These are phyloP conservation scores for Rhodomyrtus tomentosa DNA, from an alignment of 345 rosid genomes.

Conservation along the genomic window DNA sequence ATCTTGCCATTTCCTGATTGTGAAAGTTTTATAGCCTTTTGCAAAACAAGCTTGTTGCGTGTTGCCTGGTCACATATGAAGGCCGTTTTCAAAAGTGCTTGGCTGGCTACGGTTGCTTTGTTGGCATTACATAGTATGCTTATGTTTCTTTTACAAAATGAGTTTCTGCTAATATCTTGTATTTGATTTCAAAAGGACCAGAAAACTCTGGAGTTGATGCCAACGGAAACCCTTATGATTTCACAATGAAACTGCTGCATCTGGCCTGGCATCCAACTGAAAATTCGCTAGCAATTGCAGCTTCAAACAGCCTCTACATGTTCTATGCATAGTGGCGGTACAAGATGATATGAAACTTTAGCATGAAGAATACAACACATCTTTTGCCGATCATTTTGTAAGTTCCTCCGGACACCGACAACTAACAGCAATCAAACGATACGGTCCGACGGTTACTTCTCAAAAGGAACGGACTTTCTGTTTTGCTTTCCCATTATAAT, in stretches of 20 bases:
- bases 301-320: conserved; percentile 58
- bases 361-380: neutral
- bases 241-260: conserved; percentile 39
- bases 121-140: neutral
- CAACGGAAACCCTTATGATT: conserved; percentile 45
- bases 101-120: neutral
- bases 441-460: conserved; percentile 1
- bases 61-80: too few relatives aligned
- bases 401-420: conserved; percentile 2
- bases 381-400: neutral
- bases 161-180: neutral
- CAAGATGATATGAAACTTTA: neutral
- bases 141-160: neutral
- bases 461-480: conserved; percentile 8
- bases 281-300: conserved; percentile 43
- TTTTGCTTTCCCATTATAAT: conserved; percentile 16
- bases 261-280: conserved; percentile 57
- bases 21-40: neutral
- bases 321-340: conserved; percentile 31
- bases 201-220: conserved; percentile 34
- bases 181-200: conserved; percentile 10
- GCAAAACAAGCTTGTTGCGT: too few relatives aligned
- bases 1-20: too few relatives aligned
- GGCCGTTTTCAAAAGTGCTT: neutral
- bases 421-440: conserved; percentile 1